Conservation (phyloP, 352 stramenopile species). For the Phytophthora crassamura region DNA sequence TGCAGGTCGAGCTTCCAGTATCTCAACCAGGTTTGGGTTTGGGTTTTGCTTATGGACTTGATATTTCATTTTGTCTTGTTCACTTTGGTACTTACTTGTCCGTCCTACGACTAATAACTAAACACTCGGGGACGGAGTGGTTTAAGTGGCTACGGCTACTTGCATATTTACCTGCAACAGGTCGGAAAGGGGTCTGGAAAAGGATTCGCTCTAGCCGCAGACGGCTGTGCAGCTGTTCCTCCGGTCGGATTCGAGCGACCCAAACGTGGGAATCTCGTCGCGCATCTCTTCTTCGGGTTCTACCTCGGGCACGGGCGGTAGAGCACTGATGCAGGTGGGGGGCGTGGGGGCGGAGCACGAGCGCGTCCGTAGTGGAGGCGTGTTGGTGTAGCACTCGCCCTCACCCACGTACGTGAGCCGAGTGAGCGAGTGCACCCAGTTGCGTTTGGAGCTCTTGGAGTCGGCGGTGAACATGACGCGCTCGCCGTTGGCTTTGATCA, state of each 20-base stretch:
- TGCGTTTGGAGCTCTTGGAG: conserved; percentile 50
- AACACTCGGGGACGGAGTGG: background rate
- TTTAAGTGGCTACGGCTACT: background rate
- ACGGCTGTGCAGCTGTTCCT: conserved; percentile 38
- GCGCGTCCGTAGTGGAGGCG: conserved; percentile 21
- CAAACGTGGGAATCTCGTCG: conserved; percentile 11
- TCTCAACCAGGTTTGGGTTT: conserved; percentile 5
- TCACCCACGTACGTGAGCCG: conserved; percentile 64
- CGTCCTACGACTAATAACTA: conserved; percentile 16
- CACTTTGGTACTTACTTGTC: conserved; percentile 5
- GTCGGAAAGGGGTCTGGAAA: background rate
- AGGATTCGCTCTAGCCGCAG: conserved; percentile 17
- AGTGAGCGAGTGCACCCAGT: conserved; percentile 62
- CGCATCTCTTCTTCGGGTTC: conserved; percentile 34
- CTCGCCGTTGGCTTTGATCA: conserved; percentile 72
- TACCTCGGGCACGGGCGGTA: conserved; percentile 31
- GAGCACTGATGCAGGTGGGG: background rate
- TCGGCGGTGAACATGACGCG: conserved; percentile 65
- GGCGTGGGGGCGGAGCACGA: conserved; percentile 26
- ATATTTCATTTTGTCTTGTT: background rate
- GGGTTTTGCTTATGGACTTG: conserved; percentile 2
- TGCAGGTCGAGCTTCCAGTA: conserved; percentile 23
- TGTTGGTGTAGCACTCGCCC: conserved; percentile 24
- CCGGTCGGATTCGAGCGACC: conserved; percentile 17
- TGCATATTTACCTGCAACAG: conserved; percentile 19